phyloP scores from a whole-genome alignment of 495 filamentous ascomycete species.

The Aspergillus bridgeri region DNA sequence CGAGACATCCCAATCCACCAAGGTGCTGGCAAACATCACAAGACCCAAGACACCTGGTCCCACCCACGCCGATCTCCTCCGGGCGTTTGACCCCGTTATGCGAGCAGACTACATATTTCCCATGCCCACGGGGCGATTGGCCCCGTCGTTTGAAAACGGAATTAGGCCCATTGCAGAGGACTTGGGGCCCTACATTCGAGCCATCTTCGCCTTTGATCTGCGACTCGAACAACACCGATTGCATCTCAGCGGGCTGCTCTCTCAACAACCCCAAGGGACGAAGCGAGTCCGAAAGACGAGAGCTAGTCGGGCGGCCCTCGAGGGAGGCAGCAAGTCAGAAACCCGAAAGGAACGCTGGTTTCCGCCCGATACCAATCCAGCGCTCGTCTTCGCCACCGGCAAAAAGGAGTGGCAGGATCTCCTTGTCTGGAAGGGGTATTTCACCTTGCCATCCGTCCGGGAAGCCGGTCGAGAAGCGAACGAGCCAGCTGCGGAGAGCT shows the following conservation, averaged over 20 bases:
- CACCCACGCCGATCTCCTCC: constrained; percentile 20
- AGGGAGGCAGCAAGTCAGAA: constrained; percentile 69
- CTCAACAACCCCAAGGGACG: constrained; percentile 44
- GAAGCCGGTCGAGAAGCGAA: constrained; percentile 3
- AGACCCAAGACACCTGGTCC: constrained; percentile 14
- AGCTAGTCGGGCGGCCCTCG: constrained; percentile 75
- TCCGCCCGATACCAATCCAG: constrained; percentile 58
- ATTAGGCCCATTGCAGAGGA: constrained; percentile 63
- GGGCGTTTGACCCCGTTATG: constrained; percentile 36
- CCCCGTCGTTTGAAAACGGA: constrained; percentile 71
- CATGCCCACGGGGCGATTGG: constrained; percentile 26
- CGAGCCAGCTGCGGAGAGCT: constrained; percentile 11
- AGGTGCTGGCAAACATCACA: constrained; percentile 24
- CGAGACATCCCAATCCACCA: constrained; percentile 23
- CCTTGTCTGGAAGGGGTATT: constrained; percentile 35
- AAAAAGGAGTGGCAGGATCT: constrained; percentile 59
- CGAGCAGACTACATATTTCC: constrained; percentile 28
- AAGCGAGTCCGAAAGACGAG: constrained; percentile 75
- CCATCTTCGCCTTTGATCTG: constrained; percentile 73
- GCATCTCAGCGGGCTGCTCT: constrained; percentile 58
- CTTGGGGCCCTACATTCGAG: constrained; percentile 77
- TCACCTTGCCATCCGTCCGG: constrained; percentile 13
- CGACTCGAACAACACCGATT: constrained; percentile 63
- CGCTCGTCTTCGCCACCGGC: constrained; percentile 63
- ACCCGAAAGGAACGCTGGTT: constrained; percentile 80